Percentiles rank a stretch among this genome's conserved stretches.
phyloP scores from a whole-genome alignment of 2,329 filamentous ascomycete genomes.

The Paracamarosporium sp. region DNA sequence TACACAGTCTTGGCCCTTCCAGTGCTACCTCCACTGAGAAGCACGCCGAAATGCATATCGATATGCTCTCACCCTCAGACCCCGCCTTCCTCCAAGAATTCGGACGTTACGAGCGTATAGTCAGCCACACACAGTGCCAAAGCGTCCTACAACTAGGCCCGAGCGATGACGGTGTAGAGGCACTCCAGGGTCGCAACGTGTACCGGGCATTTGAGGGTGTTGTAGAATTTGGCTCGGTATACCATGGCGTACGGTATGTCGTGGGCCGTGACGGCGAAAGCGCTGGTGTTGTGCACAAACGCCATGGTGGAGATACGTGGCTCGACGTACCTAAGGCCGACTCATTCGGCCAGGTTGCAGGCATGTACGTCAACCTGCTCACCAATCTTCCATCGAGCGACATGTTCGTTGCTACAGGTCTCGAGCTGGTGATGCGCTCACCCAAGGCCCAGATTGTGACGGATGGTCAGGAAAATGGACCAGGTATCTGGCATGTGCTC shows the following conservation, averaged over 20 bases:
- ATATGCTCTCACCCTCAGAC: conserved; percentile 24
- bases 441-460: conserved; percentile 14
- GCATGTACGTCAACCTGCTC: conserved; percentile 40
- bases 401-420: conserved; percentile 41
- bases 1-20: not conserved
- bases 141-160: conserved; percentile 29
- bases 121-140: conserved; percentile 35
- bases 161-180: conserved; percentile 34
- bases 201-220: conserved; percentile 48
- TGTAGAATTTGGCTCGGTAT: conserved; percentile 44
- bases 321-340: conserved; percentile 35
- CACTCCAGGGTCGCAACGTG: conserved; percentile 45
- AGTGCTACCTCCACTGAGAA: not conserved
- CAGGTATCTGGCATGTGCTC: conserved; percentile 35
- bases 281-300: conserved; percentile 21
- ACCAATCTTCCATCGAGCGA: conserved; percentile 21
- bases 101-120: conserved; percentile 30
- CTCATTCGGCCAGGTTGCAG: conserved; percentile 42
- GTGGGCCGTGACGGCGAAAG: conserved; percentile 14
- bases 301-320: conserved; percentile 27
- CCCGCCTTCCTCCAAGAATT: conserved; percentile 28
- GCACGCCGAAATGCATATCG: conserved; percentile 35
- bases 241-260: conserved; percentile 35
- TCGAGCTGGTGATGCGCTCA: conserved; percentile 37
- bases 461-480: not conserved